phyloP scores from a whole-genome alignment of 331 rosid species.

The Saraca asoca region DNA sequence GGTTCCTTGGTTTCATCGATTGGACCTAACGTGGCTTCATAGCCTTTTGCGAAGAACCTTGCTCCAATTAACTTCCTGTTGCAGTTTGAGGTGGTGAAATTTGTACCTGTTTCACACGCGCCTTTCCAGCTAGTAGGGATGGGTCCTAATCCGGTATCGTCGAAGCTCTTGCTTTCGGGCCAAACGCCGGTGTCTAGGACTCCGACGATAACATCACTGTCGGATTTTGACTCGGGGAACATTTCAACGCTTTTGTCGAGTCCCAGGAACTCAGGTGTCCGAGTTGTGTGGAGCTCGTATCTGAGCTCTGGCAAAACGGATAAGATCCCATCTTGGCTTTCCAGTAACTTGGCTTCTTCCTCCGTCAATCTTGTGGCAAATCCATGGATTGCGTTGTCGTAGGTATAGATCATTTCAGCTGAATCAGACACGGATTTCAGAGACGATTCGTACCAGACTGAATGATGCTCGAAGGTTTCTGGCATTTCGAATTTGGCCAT shows the following conservation, averaged over 20 bases:
- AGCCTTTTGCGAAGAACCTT: conserved; percentile 64
- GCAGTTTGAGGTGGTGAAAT: conserved; percentile 59
- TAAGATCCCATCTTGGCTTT: conserved; percentile 56
- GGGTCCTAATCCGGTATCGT: conserved; percentile 77
- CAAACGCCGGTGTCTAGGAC: conserved; percentile 80
- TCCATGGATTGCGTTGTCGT: conserved; percentile 73
- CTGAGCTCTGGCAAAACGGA: conserved; percentile 64
- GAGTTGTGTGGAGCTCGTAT: conserved; percentile 84
- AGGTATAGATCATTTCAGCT: conserved; percentile 77
- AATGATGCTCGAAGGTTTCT: conserved; percentile 61
- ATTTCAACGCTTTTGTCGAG: conserved; percentile 48
- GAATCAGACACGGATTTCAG: conserved; percentile 53
- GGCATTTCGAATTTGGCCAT: conserved; percentile 82
- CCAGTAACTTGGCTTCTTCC: conserved; percentile 59
- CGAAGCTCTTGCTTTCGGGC: conserved; percentile 93
- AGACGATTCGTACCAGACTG: conserved; percentile 79
- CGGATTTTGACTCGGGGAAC: conserved; percentile 50
- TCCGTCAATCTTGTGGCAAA: conserved; percentile 65
- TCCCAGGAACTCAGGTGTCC: conserved; percentile 85
- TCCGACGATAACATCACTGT: conserved; percentile 63
- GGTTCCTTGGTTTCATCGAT: conserved; percentile 61
- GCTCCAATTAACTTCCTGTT: conserved; percentile 85
- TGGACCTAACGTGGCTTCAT: conserved; percentile 75
- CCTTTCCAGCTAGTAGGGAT: conserved; percentile 73
- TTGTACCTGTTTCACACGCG: conserved; percentile 66